Conservation (phyloP, 2,329 filamentous ascomycete species). For the Phaeosphaeriaceae sp. region DNA sequence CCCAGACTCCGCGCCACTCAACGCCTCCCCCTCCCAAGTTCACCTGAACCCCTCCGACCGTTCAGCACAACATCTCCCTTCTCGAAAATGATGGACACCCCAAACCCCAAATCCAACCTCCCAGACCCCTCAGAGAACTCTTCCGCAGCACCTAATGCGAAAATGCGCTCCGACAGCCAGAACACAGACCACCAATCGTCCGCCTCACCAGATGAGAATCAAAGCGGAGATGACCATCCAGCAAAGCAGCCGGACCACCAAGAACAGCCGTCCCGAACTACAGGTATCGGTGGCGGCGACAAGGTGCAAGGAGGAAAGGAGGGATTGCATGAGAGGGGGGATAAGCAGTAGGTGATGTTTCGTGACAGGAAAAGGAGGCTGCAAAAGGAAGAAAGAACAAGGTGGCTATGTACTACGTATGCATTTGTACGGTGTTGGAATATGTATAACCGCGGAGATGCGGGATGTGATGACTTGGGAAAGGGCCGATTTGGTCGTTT, state of each 20-base stretch:
- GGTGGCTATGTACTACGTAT: neutral
- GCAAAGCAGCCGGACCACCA: slow-evolving; percentile 50
- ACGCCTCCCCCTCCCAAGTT: neutral
- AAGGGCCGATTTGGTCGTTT: neutral
- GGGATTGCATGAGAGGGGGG: slow-evolving; percentile 29
- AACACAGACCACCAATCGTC: slow-evolving; percentile 41
- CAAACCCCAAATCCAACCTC: slow-evolving; percentile 26
- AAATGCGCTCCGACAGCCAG: slow-evolving; percentile 32
- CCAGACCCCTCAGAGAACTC: slow-evolving; percentile 27
- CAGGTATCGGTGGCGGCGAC: slow-evolving; percentile 40
- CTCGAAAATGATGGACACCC: slow-evolving; percentile 23
- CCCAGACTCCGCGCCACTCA: slow-evolving; percentile 12
- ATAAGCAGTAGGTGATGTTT: slow-evolving; percentile 10
- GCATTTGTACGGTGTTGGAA: neutral
- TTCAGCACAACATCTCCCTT: slow-evolving; percentile 16
- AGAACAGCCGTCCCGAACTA: slow-evolving; percentile 36
- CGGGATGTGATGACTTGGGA: neutral
- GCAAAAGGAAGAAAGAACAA: neutral
- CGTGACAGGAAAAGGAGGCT: neutral
- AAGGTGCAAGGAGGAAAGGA: slow-evolving; percentile 46
- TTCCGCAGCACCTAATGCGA: slow-evolving; percentile 29
- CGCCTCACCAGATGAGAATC: slow-evolving; percentile 36
- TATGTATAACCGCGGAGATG: neutral
- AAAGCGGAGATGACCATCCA: slow-evolving; percentile 44
- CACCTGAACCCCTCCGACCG: neutral